Conservation (phyloP, 352 stramenopile genomes). For the Blastocystis sp. region DNA sequence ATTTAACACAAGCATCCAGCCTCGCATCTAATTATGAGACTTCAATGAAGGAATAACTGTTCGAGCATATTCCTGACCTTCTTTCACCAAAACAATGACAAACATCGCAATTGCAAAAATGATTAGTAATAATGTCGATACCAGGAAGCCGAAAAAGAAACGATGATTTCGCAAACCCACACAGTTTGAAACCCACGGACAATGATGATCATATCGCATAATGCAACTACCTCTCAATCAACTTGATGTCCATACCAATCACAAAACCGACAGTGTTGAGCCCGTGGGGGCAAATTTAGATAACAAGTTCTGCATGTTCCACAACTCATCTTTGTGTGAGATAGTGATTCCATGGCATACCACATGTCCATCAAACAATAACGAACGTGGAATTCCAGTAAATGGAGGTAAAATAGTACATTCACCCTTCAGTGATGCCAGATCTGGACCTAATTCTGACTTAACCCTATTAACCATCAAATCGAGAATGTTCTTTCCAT, state of each 20-base stretch:
- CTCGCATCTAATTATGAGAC: too few relatives aligned
- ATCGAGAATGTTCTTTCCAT: conserved; percentile 35
- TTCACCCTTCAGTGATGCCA: not conserved
- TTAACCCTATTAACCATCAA: conserved; percentile 43
- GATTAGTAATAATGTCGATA: conserved; percentile 52
- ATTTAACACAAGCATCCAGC: not conserved
- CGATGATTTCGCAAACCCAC: conserved; percentile 84
- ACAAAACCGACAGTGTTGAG: conserved; percentile 52
- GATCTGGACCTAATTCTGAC: not conserved
- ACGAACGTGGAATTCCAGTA: conserved; percentile 20
- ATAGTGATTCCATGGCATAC: not conserved
- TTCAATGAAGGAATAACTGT: not conserved
- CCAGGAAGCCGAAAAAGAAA: conserved; percentile 83
- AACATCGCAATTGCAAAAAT: not conserved
- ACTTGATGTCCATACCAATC: not conserved
- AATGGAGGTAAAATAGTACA: conserved; percentile 8
- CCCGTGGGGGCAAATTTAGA: conserved; percentile 22
- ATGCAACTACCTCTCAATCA: conserved; percentile 67
- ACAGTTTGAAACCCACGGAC: conserved; percentile 80
- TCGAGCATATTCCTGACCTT: not conserved
- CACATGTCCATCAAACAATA: conserved; percentile 35
- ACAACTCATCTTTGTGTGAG: conserved; percentile 1
- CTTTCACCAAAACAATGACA: not conserved
- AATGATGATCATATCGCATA: conserved; percentile 77
- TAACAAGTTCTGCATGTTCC: not conserved